A percentile compares a stretch with the other conserved stretches of the same genome.
Evolutionary conservation across 23 red algal genomes (phyloP).

Genomic region (Pyropia yezoensis): DNA sequence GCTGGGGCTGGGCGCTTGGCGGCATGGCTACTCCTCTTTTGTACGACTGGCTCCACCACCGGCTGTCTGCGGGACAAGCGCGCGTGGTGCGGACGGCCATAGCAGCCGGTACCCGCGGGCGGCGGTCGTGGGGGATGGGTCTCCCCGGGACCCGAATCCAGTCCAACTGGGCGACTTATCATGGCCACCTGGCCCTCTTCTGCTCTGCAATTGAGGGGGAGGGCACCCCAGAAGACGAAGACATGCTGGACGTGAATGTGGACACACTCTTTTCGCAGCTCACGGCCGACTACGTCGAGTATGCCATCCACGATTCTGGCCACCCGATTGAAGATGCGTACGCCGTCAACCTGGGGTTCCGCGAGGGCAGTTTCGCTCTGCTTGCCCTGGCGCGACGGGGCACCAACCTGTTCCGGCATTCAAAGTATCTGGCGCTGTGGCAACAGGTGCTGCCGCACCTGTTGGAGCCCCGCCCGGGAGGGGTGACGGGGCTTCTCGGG

Average conservation of each 20-base stretch:
- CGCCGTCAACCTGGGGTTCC: slow-evolving; percentile 37
- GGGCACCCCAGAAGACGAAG: not conserved
- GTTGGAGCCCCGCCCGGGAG: not conserved
- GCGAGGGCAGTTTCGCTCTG: slow-evolving; percentile 45
- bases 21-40: slow-evolving; percentile 29
- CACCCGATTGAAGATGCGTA: slow-evolving; percentile 66
- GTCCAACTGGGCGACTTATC: slow-evolving; percentile 63
- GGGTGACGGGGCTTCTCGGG: slow-evolving; percentile 21
- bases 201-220: slow-evolving; percentile 47
- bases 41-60: slow-evolving; percentile 49
- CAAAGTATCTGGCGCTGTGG: not conserved
- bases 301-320: slow-evolving; percentile 47
- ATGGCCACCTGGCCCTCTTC: slow-evolving; percentile 33
- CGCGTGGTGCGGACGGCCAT: slow-evolving; percentile 46
- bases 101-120: slow-evolving; percentile 20
- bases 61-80: slow-evolving; percentile 7
- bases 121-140: slow-evolving; percentile 61
- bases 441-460: not conserved
- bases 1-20: slow-evolving; percentile 37
- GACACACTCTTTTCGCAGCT: slow-evolving; percentile 34
- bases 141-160: slow-evolving; percentile 39
- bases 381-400: slow-evolving; percentile 57
- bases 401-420: slow-evolving; percentile 34
- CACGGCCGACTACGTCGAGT: slow-evolving; percentile 43
- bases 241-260: slow-evolving; percentile 36